phyloP scores from a whole-genome alignment of 371 early-diverging fungal species.

The Syncephalastrum contaminatum region DNA sequence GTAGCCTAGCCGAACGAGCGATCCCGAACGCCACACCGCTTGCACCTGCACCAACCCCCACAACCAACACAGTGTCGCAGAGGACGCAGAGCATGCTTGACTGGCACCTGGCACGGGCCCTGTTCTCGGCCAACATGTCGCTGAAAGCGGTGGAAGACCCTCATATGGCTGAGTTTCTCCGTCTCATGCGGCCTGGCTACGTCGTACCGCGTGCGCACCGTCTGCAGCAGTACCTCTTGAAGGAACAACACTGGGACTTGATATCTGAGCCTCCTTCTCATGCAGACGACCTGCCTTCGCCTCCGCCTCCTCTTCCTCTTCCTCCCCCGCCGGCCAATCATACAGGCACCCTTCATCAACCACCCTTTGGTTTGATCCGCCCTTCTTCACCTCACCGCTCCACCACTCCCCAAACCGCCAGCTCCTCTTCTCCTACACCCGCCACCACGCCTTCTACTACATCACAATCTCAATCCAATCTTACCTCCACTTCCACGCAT shows the following conservation, averaged over 20 bases:
- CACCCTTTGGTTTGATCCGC: conserved; percentile 12
- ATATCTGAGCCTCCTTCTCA: conserved; percentile 6
- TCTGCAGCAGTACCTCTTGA: conserved; percentile 33
- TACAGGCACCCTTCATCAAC: background rate
- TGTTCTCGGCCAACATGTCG: conserved; percentile 34
- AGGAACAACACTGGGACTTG: conserved; percentile 43
- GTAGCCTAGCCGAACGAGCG: no score
- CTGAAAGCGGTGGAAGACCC: conserved; percentile 34
- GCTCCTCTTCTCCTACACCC: background rate
- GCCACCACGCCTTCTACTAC: background rate
- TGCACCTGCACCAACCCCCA: background rate
- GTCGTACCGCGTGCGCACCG: conserved; percentile 22
- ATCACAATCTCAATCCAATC: background rate
- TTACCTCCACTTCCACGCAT: background rate
- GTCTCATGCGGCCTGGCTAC: conserved; percentile 35
- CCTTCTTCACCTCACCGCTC: conserved; percentile 15
- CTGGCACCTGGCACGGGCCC: conserved; percentile 37
- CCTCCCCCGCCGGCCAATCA: background rate
- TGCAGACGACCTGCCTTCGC: background rate
- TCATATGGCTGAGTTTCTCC: conserved; percentile 27
- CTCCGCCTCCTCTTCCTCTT: background rate
- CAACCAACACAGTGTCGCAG: conserved; percentile 2
- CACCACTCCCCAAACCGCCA: conserved; percentile 13
- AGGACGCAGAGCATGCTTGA: conserved; percentile 23
- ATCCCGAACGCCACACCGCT: background rate